A percentile compares a stretch with the other conserved stretches of the same genome.
Evolutionary conservation across 2,329 filamentous ascomycete genomes (phyloP).

Genomic region (Epichloe gansuensis): DNA sequence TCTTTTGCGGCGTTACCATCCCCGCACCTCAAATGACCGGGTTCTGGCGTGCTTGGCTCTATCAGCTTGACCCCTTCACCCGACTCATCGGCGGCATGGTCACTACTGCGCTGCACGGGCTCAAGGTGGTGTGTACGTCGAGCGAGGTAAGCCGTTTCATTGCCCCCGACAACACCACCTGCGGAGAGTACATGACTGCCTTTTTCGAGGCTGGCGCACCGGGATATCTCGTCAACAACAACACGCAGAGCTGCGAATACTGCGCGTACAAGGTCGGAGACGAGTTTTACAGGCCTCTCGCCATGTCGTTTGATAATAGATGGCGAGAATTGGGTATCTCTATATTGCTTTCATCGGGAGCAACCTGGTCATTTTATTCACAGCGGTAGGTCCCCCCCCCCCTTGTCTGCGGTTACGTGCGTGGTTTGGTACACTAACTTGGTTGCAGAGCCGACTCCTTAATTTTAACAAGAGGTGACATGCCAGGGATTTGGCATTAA

Average conservation of each 20-base stretch:
- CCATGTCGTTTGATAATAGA: conserved; percentile 51
- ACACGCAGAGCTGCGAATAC: conserved; percentile 59
- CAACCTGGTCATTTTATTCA: conserved; percentile 53
- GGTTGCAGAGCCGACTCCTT: conserved; percentile 32
- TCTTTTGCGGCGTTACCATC: conserved; percentile 83
- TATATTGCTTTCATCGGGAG: conserved; percentile 62
- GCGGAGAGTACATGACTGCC: conserved; percentile 59
- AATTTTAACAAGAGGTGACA: conserved; percentile 38
- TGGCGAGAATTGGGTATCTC: conserved; percentile 80
- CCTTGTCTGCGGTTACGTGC: not conserved
- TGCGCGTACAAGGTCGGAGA: conserved; percentile 72
- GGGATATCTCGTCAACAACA: conserved; percentile 58
- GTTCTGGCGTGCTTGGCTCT: conserved; percentile 72
- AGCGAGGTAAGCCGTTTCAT: conserved; percentile 55
- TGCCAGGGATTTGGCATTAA: not conserved
- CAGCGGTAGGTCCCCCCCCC: conserved; percentile 31
- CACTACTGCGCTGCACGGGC: conserved; percentile 59
- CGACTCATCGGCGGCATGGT: conserved; percentile 70
- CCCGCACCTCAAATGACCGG: conserved; percentile 62
- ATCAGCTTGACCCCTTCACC: conserved; percentile 73
- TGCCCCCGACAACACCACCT: conserved; percentile 52
- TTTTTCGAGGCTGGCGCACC: conserved; percentile 58
- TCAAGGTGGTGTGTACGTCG: conserved; percentile 46
- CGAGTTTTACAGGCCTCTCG: conserved; percentile 60
- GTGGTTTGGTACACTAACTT: not conserved